These are phyloP conservation scores for Ogataea naganishii DNA, from an alignment of 805 yeast species.

Conservation along the genomic window DNA sequence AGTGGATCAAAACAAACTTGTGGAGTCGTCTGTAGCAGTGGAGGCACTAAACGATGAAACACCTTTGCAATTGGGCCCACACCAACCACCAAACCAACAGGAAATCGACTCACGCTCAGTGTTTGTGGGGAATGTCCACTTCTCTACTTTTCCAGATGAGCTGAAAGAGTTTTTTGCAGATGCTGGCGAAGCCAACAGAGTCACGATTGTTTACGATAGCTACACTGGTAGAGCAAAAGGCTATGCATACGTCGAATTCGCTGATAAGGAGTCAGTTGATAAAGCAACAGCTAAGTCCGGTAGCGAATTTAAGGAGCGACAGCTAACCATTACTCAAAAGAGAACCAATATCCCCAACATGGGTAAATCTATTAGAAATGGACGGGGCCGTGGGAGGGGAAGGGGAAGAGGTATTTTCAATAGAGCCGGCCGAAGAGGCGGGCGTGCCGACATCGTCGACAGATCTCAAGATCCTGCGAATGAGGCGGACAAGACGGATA, in stretches of 20 bases:
- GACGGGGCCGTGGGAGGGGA: conserved; percentile 33
- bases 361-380: conserved; percentile 31
- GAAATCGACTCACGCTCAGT: conserved; percentile 73
- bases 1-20: too few relatives aligned
- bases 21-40: too few relatives aligned
- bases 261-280: conserved; percentile 49
- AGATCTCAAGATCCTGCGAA: too few relatives aligned
- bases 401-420: conserved; percentile 1
- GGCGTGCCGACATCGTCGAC: too few relatives aligned
- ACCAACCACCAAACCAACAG: conserved; percentile 23
- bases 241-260: conserved; percentile 77
- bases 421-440: conserved; percentile 4
- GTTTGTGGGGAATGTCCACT: conserved; percentile 82
- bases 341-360: conserved; percentile 64
- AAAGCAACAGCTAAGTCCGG: conserved; percentile 62
- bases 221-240: conserved; percentile 77
- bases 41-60: too few relatives aligned
- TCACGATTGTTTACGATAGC: conserved; percentile 66
- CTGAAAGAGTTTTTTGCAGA: conserved; percentile 61
- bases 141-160: conserved; percentile 66
- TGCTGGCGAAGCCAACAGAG: conserved; percentile 69
- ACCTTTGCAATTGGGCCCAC: conserved; percentile 20
- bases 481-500: too few relatives aligned
- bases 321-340: conserved; percentile 61
- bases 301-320: conserved; percentile 54